Base-by-base conservation (phyloP, 2,329 filamentous ascomycete genomes). In the Lecanicillium sp. region DNA sequence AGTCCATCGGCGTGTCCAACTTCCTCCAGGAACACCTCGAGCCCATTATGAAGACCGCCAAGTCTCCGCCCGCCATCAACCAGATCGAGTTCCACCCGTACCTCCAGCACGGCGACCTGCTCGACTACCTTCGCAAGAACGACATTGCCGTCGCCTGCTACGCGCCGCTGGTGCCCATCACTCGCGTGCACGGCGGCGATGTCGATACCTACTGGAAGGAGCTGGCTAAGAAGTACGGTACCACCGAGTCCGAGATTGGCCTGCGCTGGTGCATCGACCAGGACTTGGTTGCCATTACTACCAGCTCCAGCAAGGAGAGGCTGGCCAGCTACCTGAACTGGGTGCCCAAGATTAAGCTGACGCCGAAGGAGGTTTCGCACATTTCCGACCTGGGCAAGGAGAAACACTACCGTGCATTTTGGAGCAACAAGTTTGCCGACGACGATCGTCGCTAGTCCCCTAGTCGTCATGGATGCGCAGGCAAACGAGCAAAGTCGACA, bases 81-180 rank as follows among this genome's bases (percentile, higher is more conserved):
- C 85, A 92, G 68, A 84, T 90, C 53, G 85, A 90, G 65, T 80
- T 76, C 53, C 83, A 92, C 60, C 84, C 85, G 0, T 86, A 87
- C 56, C 66, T 84, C 37, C 81, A 84, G 59, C 81, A 83, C 55
- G 68, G 66, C 5, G 65, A 69, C 42, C 64, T 84, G 11, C 39
- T 84, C 22, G 59, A 65, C 13, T 84, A 74, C 59, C 72, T 72
- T 56, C 68, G 67, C 48, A 58, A 71, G 51, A 62, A 81, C 50
- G 58, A 64, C 39, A 83, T 85, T 45, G 70, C 73, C 4, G 56
- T 72, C 3, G 61, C 69, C 5, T 71, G 71, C 8, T 82, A 79
- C 56, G 68, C 53, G 0, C 73, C 78, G 2, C 64, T 85, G 40
- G 68, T 68, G 1, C 68, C 72, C 3, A 49, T 72, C 3, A 65